Evolutionary conservation across 2,329 filamentous ascomycete genomes (phyloP), one percentile per base, ranked within the genome.

Genomic region (Penicillium sp.): DNA sequence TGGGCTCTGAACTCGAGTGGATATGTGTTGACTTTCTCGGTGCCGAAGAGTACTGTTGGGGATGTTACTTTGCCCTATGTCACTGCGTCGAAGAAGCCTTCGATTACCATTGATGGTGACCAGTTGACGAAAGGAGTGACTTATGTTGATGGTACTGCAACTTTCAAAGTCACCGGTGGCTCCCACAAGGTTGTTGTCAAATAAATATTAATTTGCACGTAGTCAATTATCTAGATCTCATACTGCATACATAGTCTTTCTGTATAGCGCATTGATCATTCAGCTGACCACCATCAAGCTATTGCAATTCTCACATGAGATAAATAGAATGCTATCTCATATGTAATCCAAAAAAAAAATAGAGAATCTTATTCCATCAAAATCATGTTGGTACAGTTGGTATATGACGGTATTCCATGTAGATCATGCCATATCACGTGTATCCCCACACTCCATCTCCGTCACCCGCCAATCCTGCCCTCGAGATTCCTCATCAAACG

Each of bases 31-130:
- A 43, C 51, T 4, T 68, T 70, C 25, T 61, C 62, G 0, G 65
- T 67, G 2, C 65, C 67, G 0, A 33, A 60, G 21, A 62, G 63
- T 1, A 69, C 68, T 3, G 50, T 29, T 5, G 68, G 68, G 5
- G 62, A 50, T 34, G 43, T 70, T 16, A 64, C 60, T 10, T 50
- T 70, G 34, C 68, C 68, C 13, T 70, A 52, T 63, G 45, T 64
- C 10, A 55, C 39, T 3, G 27, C 56, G 10, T 50, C 51, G 2
- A 65, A 59, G 59, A 65, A 62, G 54, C 65, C 68, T n/a, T 60
- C 60, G 5, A 68, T 70, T 29, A 60, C 51, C 23, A 63, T 69
- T 21, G 55, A 70, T 55, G 68, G 66, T 3, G 56, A 58, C 7
- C 55, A 56, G 27, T 53, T 70, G 21, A 59, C 33, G 5, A 60